Evolutionary conservation across 1,139 yeast species (phyloP).

Genomic region (Lipomyces yarrowii): DNA sequence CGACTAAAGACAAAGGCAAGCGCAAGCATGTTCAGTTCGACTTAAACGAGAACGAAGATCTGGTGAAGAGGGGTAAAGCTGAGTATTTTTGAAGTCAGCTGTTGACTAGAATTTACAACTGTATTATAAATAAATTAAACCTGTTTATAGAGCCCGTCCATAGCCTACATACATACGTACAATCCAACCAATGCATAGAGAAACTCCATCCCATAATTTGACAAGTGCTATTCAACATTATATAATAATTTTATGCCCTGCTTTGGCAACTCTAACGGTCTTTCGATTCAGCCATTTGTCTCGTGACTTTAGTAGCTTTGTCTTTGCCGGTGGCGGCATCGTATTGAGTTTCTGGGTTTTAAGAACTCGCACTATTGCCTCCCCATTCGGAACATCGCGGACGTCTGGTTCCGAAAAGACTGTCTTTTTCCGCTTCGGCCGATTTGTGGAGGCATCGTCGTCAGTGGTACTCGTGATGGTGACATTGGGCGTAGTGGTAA

Average conservation of each 20-base stretch:
- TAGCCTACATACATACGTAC: too few species aligned
- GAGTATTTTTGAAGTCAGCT: not conserved
- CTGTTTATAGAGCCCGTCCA: too few species aligned
- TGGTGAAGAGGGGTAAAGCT: not conserved
- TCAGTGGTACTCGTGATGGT: not conserved
- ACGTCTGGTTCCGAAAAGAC: conserved; percentile 10
- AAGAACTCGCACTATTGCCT: conserved; percentile 6
- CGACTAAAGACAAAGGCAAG: conserved; percentile 8
- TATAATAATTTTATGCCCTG: not conserved
- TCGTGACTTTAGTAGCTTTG: conserved; percentile 4
- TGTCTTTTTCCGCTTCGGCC: conserved; percentile 11
- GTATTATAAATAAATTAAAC: too few species aligned
- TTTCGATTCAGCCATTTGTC: conserved; percentile 15
- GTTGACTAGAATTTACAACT: not conserved
- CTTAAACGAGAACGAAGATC: not conserved
- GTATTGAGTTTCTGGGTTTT: not conserved
- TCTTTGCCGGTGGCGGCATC: conserved; percentile 11
- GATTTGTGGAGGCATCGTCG: not conserved
- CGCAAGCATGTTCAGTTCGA: conserved; percentile 12
- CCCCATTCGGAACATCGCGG: conserved; percentile 7
- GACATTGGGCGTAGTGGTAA: conserved; percentile 17
- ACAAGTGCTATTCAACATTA: not conserved
- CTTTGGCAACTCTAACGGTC: conserved; percentile 2
- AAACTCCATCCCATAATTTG: not conserved
- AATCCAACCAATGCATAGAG: not conserved